A percentile compares a stretch with the other conserved stretches of the same genome.
phyloP scores from a whole-genome alignment of 331 rosid species.

The Saraca asoca region DNA sequence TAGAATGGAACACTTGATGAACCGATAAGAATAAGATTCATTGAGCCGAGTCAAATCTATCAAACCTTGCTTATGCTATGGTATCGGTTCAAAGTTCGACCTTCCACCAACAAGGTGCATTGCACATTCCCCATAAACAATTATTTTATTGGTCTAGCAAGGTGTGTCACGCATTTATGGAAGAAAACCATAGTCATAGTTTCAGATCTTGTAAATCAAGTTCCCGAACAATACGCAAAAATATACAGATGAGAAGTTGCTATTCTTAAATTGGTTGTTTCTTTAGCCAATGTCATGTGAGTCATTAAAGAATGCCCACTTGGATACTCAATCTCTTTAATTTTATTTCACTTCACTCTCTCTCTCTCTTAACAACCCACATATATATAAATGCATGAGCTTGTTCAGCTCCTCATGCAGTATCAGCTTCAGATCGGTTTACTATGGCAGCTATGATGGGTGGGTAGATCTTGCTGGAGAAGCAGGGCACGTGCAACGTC shows the following conservation, averaged over 20 bases:
- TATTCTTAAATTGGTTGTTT: constrained; percentile 40
- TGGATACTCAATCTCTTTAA: constrained; percentile 61
- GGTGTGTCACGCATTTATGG: constrained; percentile 10
- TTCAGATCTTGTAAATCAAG: not conserved
- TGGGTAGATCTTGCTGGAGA: constrained; percentile 72
- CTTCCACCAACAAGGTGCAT: constrained; percentile 13
- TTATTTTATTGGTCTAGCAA: not conserved
- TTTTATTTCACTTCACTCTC: constrained; percentile 16
- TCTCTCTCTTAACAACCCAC: not conserved
- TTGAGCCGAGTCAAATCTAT: constrained; percentile 51
- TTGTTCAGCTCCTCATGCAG: constrained; percentile 30
- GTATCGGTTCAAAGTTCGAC: constrained; percentile 8
- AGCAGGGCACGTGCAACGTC: constrained; percentile 91
- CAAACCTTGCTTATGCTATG: not conserved
- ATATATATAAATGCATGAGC: constrained; percentile 51
- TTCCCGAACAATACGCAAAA: constrained; percentile 33
- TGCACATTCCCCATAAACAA: not conserved
- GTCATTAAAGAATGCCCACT: constrained; percentile 60
- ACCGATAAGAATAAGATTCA: constrained; percentile 46
- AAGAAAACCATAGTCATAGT: constrained; percentile 13
- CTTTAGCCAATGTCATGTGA: constrained; percentile 26
- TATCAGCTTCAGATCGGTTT: constrained; percentile 7
- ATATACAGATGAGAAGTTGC: constrained; percentile 11
- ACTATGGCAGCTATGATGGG: constrained; percentile 30
- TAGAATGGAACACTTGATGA: constrained; percentile 11